Base-by-base conservation (phyloP, 441 rosid genomes). In the Erodium trifolium region DNA sequence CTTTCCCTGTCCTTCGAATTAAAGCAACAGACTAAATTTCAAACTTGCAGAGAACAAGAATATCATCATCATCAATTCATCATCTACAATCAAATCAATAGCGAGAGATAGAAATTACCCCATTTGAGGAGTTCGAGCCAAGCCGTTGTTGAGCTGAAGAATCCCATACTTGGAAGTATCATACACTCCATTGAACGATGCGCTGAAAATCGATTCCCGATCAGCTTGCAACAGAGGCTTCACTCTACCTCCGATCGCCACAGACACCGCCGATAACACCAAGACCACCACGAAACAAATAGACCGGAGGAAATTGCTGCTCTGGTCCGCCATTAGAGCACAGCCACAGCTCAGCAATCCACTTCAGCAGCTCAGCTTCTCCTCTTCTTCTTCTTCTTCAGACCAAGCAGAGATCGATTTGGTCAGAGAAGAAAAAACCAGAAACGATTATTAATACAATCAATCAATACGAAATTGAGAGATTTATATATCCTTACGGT, bases 71-170 rank as follows among this genome's bases (percentile, higher is more conserved):
- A n/a, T n/a, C n/a, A n/a, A n/a, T n/a, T 39, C 45, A 39, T 9
- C 27, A 23, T 23, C 27, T 9, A 39, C 45, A 39, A 39, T 39
- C 45, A 39, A 4, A 39, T 39, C 45, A 39, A 3, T 1, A 6
- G 45, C 63, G 75, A 31, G 37, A 65, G 43, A n/a, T 73, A 65
- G 75, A 27, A 63, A 63, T 11, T 66, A 86, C 99, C 99, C 99
- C 96, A 93, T 91, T 78, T 87, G 97, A 78, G 99, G 99, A 84
- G 97, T 87, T 71, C 18, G 79, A 77, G 88, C 97, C 74, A 93
- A 76, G 23, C 97, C 96, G 64, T 93, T 93, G 68, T 88, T 78
- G 82, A 93, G 95, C 71, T 93, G 96, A 60, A 91, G 74, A 74
- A 79, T 80, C 6, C 96, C 96, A 74, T 91, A 91, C 69, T 77